Evolutionary conservation across 495 filamentous ascomycete species (phyloP).

Genomic region (Aspergillus coremiiformis): DNA sequence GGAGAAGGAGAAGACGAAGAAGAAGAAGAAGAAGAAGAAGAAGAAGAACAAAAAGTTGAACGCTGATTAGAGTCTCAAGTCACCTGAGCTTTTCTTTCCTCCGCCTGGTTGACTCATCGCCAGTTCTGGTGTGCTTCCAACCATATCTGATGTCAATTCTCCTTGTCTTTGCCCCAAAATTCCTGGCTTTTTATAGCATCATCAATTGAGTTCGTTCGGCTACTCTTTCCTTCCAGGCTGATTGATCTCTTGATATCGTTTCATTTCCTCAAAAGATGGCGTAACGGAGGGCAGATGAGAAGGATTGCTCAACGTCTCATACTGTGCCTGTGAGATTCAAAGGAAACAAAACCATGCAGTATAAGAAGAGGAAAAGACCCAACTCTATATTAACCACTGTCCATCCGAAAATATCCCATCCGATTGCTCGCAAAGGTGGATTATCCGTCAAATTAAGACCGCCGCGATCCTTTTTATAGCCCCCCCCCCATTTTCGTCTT

Average conservation of each 20-base stretch:
- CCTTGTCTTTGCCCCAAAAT: constrained; percentile 1
- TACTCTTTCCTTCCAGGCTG: constrained; percentile 1
- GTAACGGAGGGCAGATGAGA: constrained; percentile 12
- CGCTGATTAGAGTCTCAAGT: constrained; percentile 1
- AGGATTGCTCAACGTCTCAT: constrained; percentile 13
- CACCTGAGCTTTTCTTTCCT: background rate
- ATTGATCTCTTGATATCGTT: constrained; percentile 15
- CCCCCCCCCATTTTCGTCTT: background rate
- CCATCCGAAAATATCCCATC: background rate
- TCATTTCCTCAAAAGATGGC: constrained; percentile 17
- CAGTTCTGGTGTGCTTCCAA: background rate
- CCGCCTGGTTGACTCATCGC: background rate
- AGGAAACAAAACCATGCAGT: constrained; percentile 14
- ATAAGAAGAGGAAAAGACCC: constrained; percentile 1
- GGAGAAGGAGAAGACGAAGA: background rate
- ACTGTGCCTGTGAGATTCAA: too few species aligned
- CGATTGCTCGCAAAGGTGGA: background rate
- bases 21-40: background rate
- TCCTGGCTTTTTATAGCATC: constrained; percentile 2
- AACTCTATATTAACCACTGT: background rate
- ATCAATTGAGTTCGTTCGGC: background rate
- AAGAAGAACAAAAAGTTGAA: too few species aligned
- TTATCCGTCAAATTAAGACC: background rate
- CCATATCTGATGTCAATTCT: background rate
- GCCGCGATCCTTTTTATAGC: background rate